Evolutionary conservation across 2,329 filamentous ascomycete genomes (phyloP), one percentile per base, ranked within the genome.

Genomic region (Dothiorella sarmentorum): DNA sequence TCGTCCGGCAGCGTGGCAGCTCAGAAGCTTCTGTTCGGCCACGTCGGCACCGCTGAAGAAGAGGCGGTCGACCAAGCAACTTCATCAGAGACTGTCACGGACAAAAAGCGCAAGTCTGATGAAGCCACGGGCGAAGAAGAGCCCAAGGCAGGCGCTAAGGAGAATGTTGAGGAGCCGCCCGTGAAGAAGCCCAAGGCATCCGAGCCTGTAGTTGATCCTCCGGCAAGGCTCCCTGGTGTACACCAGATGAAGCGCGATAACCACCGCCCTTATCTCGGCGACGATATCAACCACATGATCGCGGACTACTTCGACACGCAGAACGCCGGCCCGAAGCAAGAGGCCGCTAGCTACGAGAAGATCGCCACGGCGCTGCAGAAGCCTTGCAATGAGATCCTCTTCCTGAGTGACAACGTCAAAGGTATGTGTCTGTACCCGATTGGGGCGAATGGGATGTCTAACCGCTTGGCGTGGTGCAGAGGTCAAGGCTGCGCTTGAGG

Each of bases 1-100:
- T 91, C 88, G 3, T 91, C 88, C 11, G 90, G 90, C 29, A 91
- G 88, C 20, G 87, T 93, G 5, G 81, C 86, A 18, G 90, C 90
- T 13, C 90, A 94, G 78, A 90, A 91, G 74, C 78, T 93, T 61
- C 81, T 93, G 62, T 93, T 93, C 73, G 79, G 80, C 61, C 84
- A 91, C 66, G 75, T 79, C 27, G 58, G 66, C 17, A 62, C 38
- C n/a, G 44, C 33, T 26, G 37, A 38, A 17, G 56, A 24, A 24
- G 42, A 24, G 26, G 20, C 42, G 13, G 38, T 20, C 24, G 45
- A 56, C 20, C 47, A 35, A 20, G 24, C 52, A 9, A 7, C 44
- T 6, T 4, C 20, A 10, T 15, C n/a, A 18, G 29, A 33, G 4
- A 18, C 11, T 31, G 56, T 43, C 9, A 57, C 68, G 20, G 65